Evolutionary conservation across 352 stramenopile genomes (phyloP), one percentile per base, ranked within the genome.

Genomic region (Pythium monospermum): DNA sequence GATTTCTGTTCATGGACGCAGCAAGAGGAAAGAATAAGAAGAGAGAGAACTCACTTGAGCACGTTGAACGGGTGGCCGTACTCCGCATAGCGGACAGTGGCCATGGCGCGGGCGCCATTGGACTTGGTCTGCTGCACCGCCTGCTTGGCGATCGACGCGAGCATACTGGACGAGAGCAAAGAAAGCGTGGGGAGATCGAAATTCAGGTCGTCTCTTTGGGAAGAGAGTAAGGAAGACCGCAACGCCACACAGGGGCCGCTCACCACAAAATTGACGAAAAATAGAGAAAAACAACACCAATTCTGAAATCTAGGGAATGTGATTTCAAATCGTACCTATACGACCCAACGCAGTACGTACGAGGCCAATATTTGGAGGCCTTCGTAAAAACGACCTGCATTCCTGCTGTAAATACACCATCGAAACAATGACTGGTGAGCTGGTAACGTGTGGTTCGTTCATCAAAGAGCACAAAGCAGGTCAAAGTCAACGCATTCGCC

Each of bases 71-170:
- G 79, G 58, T 87, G 71, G 44, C 79, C 79, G 60, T 84, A 84
- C 60, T 87, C 76, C 38, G 75, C 50, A 53, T 90, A 90, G 63
- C 76, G 73, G 39, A 90, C 52, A 32, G 79, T 87, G 67, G 72
- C 83, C 76, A 90, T 87, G 48, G 75, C 69, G 68, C 74, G 76
- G 55, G 49, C 37, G n/a, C n/a, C n/a, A n/a, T n/a, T n/a, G 16
- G 44, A 38, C 53, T 56, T 59, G 69, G 44, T 63, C 52, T 76
- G 41, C 49, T 46, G 59, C 40, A 68, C 59, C 30, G 59, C 43
- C 45, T 79, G 53, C 70, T 87, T 87, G 58, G 66, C 69, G 61
- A 83, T 62, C 48, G 66, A 65, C 50, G 70, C 74, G 62, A 88
- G 59, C 77, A 88, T 88, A 12, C 3, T 61, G 42, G 28, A 25